A percentile compares a stretch with the other conserved stretches of the same genome.
phyloP scores from a whole-genome alignment of 164 flowering plant genomes.

The Macadamia integrifolia region DNA sequence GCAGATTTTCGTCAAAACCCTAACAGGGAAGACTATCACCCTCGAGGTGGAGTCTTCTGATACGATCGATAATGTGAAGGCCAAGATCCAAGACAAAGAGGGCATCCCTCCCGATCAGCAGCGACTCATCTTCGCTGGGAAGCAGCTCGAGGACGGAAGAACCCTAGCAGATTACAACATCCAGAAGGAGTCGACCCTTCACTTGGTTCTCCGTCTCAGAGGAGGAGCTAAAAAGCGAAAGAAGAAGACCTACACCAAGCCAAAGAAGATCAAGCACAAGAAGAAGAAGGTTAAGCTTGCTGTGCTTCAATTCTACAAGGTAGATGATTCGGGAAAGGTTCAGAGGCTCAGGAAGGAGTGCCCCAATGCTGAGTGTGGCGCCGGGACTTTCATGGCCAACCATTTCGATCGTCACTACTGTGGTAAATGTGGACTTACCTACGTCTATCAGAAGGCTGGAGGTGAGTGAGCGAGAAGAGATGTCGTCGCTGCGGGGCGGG shows the following conservation, averaged over 20 bases:
- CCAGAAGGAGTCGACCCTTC: conserved; percentile 53
- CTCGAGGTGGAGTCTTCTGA: conserved; percentile 41
- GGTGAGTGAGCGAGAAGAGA: background rate
- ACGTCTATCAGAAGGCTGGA: conserved; percentile 14
- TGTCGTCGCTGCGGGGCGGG: background rate
- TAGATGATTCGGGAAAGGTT: conserved; percentile 45
- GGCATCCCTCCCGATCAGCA: conserved; percentile 54
- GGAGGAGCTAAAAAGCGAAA: conserved; percentile 51
- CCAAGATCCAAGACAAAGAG: conserved; percentile 42
- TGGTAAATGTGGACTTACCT: conserved; percentile 13
- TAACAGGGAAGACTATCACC: conserved; percentile 62
- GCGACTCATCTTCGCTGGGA: conserved; percentile 51
- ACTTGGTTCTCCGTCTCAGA: conserved; percentile 42
- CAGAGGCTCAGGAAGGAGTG: conserved; percentile 34
- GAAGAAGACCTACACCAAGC: conserved; percentile 59
- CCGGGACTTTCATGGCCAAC: conserved; percentile 18
- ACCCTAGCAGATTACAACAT: conserved; percentile 51
- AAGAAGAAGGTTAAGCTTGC: conserved; percentile 48
- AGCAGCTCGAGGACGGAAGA: conserved; percentile 58
- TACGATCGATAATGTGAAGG: conserved; percentile 20
- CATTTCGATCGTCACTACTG: conserved; percentile 17
- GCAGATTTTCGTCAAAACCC: conserved; percentile 83
- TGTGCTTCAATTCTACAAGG: conserved; percentile 45
- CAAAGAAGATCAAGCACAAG: conserved; percentile 58
- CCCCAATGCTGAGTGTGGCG: conserved; percentile 13